Conservation (phyloP, 352 stramenopile species). For the Phytopythium mirpurense region DNA sequence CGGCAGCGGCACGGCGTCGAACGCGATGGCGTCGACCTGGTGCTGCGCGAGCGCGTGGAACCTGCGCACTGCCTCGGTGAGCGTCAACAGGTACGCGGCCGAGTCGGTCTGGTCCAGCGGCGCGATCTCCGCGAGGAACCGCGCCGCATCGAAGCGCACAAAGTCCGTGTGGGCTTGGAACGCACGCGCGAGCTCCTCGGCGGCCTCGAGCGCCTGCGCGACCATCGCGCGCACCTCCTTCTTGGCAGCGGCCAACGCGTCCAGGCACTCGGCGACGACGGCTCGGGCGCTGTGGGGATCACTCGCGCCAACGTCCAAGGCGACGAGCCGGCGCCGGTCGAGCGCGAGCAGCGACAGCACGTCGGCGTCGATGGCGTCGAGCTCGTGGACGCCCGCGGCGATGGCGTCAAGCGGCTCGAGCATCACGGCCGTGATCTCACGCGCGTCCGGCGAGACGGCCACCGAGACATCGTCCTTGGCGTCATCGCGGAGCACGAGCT, state of each 20-base stretch:
- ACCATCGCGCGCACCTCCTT: conserved; percentile 50
- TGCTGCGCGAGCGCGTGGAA: conserved; percentile 67
- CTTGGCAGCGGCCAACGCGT: conserved; percentile 46
- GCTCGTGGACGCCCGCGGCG: conserved; percentile 62
- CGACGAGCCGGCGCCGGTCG: conserved; percentile 44
- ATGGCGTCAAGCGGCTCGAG: conserved; percentile 79
- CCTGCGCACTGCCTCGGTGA: conserved; percentile 62
- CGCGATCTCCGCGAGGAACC: conserved; percentile 64
- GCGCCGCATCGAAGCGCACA: conserved; percentile 68
- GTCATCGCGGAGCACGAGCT: conserved; percentile 43
- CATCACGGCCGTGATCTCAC: conserved; percentile 76
- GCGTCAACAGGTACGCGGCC: conserved; percentile 26
- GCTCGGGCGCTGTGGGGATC: conserved; percentile 1
- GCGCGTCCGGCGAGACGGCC: conserved; percentile 47
- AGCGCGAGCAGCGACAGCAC: conserved; percentile 88
- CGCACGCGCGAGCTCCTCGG: conserved; percentile 57
- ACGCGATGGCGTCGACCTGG: conserved; percentile 56
- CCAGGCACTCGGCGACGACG: conserved; percentile 44
- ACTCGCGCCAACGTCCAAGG: conserved; percentile 31
- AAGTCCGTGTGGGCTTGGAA: conserved; percentile 84
- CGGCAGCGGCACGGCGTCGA: conserved; percentile 68
- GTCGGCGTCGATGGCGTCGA: conserved; percentile 86
- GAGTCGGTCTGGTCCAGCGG: conserved; percentile 27
- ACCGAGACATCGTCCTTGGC: conserved; percentile 17
- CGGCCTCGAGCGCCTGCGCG: conserved; percentile 49